These are phyloP conservation scores for Ocimum tenuiflorum DNA, from an alignment of 257 asterid species.

Conservation along the genomic window DNA sequence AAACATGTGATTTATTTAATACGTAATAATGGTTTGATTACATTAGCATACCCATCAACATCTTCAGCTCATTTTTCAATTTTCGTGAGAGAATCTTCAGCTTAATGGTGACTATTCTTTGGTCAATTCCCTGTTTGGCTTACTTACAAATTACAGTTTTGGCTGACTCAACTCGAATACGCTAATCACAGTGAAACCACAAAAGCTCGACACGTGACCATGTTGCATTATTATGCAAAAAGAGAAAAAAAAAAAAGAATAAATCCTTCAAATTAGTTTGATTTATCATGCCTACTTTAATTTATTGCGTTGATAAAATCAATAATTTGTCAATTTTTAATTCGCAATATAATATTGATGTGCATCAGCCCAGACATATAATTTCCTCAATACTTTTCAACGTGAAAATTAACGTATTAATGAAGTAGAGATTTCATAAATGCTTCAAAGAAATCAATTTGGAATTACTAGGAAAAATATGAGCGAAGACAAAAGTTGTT, in stretches of 20 bases:
- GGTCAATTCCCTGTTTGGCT: too few relatives aligned
- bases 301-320: neutral
- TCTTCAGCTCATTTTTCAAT: neutral
- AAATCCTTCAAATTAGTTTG: neutral
- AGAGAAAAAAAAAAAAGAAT: too few relatives aligned
- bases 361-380: neutral
- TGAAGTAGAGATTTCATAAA: neutral
- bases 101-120: neutral
- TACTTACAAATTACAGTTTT: neutral
- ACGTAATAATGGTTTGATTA: neutral
- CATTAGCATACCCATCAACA: neutral
- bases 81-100: too few relatives aligned
- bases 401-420: neutral
- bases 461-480: too few relatives aligned
- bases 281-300: constrained; percentile 7
- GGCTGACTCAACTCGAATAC: neutral
- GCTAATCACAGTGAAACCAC: neutral
- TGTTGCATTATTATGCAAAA: neutral
- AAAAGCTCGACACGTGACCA: neutral
- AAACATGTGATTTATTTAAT: too few relatives aligned
- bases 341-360: neutral
- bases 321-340: neutral
- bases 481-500: too few relatives aligned
- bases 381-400: neutral
- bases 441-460: neutral